A percentile compares a stretch with the other conserved stretches of the same genome.
phyloP scores from a whole-genome alignment of 1,139 yeast genomes.

The Geotrichum reessii region DNA sequence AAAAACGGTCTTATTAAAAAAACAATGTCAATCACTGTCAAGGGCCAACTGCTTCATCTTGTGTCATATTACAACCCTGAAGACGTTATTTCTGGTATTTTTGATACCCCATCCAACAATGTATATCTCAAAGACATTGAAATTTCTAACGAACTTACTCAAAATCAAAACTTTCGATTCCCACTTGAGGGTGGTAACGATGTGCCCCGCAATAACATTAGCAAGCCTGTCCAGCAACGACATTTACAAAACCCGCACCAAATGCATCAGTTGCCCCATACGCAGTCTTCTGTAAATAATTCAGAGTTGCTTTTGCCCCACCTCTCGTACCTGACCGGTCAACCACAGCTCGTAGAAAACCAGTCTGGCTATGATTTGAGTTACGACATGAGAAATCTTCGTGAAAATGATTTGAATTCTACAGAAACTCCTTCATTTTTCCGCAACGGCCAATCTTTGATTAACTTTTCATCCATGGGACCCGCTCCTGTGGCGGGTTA shows the following conservation, averaged over 20 bases:
- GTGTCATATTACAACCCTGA: slow-evolving; percentile 45
- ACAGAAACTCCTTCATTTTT: too few species aligned
- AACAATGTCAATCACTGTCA: slow-evolving; percentile 58
- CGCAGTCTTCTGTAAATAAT: background rate
- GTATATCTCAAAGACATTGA: slow-evolving; percentile 46
- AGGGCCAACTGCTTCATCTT: slow-evolving; percentile 50
- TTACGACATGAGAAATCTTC: slow-evolving; percentile 2
- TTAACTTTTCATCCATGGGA: background rate
- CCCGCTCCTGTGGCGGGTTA: background rate
- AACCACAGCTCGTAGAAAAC: background rate
- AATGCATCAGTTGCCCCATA: slow-evolving; percentile 1
- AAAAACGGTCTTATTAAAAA: slow-evolving; percentile 77
- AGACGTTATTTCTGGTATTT: slow-evolving; percentile 35
- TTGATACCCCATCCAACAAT: slow-evolving; percentile 56
- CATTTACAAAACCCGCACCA: slow-evolving; percentile 3
- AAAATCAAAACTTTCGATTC: slow-evolving; percentile 49
- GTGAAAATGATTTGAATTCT: too few species aligned
- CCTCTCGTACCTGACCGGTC: slow-evolving; percentile 2
- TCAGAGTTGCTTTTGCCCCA: background rate
- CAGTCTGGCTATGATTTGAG: slow-evolving; percentile 2
- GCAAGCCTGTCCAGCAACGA: background rate
- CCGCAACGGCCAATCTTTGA: background rate
- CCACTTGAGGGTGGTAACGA: slow-evolving; percentile 35
- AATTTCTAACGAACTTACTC: slow-evolving; percentile 57
- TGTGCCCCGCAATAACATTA: slow-evolving; percentile 18